Evolutionary conservation across 31 red algal species (phyloP).

Genomic region (Odonthalia washingtoniensis): DNA sequence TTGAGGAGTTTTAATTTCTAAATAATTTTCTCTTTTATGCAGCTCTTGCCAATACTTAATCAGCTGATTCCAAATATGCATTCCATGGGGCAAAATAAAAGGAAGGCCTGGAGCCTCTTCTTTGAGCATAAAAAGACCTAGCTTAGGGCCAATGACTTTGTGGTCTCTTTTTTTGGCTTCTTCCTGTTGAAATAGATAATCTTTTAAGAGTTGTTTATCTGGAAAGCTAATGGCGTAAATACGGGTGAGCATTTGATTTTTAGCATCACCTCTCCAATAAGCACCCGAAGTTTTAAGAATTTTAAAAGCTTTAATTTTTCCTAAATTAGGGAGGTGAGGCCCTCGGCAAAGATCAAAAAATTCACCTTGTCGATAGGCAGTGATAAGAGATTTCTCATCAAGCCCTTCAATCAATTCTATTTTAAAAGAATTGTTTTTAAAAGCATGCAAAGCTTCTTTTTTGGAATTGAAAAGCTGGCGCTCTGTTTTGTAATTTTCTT

Average conservation of each 20-base stretch:
- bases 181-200: conserved; percentile 69
- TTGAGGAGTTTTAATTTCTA: conserved; percentile 78
- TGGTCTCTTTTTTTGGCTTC: conserved; percentile 93
- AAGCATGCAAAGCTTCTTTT: conserved; percentile 66
- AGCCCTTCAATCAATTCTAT: conserved; percentile 81
- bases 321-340: conserved; percentile 79
- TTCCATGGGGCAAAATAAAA: conserved; percentile 86
- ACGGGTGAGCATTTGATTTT: conserved; percentile 81
- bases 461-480: conserved; percentile 57
- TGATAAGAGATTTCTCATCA: conserved; percentile 64
- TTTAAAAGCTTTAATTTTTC: conserved; percentile 64
- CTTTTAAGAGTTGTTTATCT: conserved; percentile 77
- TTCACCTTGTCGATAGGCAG: conserved; percentile 72
- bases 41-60: conserved; percentile 68
- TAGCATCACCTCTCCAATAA: conserved; percentile 91
- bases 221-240: conserved; percentile 93
- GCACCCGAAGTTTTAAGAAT: conserved; percentile 83
- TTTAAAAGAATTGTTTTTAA: conserved; percentile 66
- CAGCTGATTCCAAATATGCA: conserved; percentile 53
- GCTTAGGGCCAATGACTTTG: conserved; percentile 70
- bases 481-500: conserved; percentile 48
- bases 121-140: conserved; percentile 78
- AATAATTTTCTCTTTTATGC: conserved; percentile 64
- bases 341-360: conserved; percentile 93
- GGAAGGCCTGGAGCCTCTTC: conserved; percentile 88